phyloP scores from a whole-genome alignment of 1,284 basidiomycete genomes.

The Fomitopsis schrenkii region DNA sequence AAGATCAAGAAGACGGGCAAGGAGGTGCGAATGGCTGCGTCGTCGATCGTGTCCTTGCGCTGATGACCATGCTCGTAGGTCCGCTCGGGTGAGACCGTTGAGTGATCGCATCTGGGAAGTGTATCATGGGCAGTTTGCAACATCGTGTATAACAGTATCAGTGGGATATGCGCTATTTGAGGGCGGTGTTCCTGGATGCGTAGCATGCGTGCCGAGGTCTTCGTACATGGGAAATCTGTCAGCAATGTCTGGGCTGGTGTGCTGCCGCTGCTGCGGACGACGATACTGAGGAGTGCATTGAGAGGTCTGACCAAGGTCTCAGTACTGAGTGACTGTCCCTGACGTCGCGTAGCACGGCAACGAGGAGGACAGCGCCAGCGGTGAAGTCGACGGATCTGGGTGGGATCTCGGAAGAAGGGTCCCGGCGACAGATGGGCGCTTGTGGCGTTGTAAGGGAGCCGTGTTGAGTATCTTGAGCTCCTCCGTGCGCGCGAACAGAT shows the following conservation, averaged over 20 bases:
- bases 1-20: conserved; percentile 90
- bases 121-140: not conserved
- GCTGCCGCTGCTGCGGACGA: too few relatives aligned
- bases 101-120: conserved; percentile 10
- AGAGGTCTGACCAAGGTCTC: too few relatives aligned
- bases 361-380: not conserved
- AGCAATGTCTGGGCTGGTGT: too few relatives aligned
- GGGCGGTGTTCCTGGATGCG: not conserved
- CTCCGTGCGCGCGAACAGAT: not conserved
- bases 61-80: conserved; percentile 24
- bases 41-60: not conserved
- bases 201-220: too few relatives aligned
- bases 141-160: not conserved
- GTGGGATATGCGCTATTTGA: not conserved
- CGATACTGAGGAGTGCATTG: too few relatives aligned
- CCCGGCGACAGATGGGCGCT: not conserved
- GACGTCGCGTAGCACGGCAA: not conserved
- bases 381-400: not conserved
- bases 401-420: not conserved
- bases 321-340: too few relatives aligned
- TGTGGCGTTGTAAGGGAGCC: not conserved
- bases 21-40: conserved; percentile 40
- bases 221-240: too few relatives aligned
- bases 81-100: conserved; percentile 35
- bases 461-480: not conserved